Percentiles rank a stretch among this genome's conserved stretches.
Evolutionary conservation across 192 early-diverging fungal species (phyloP).

Genomic region (Coemansia guatemalensis): DNA sequence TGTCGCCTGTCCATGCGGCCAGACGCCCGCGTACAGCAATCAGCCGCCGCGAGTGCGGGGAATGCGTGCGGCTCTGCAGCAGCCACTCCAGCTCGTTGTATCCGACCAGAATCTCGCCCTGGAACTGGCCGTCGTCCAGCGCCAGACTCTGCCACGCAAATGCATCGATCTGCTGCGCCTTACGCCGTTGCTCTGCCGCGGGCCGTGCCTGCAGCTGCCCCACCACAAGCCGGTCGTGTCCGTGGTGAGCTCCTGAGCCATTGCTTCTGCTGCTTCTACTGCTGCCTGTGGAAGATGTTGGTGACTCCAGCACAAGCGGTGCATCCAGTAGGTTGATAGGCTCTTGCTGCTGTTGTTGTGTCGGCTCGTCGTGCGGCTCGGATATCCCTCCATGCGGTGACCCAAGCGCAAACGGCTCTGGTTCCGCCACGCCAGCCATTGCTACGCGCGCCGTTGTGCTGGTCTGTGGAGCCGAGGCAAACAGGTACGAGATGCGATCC

Average conservation of each 20-base stretch:
- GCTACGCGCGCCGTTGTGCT: slow-evolving; percentile 39
- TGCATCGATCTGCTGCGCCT: slow-evolving; percentile 47
- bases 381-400: neutral
- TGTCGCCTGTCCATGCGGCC: slow-evolving; percentile 19
- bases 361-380: neutral
- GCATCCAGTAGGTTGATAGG: slow-evolving; percentile 45
- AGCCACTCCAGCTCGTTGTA: slow-evolving; percentile 55
- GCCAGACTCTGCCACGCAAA: slow-evolving; percentile 47
- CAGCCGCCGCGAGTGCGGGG: slow-evolving; percentile 14
- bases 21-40: slow-evolving; percentile 42
- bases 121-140: slow-evolving; percentile 41
- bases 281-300: neutral
- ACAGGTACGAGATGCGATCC: slow-evolving; percentile 45
- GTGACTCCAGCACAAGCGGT: slow-evolving; percentile 39
- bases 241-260: neutral
- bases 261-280: slow-evolving; percentile 15
- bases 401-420: slow-evolving; percentile 36
- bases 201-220: slow-evolving; percentile 1
- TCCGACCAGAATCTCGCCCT: slow-evolving; percentile 49
- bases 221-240: slow-evolving; percentile 21
- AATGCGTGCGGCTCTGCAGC: slow-evolving; percentile 24
- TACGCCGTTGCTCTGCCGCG: slow-evolving; percentile 26
- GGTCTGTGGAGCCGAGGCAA: slow-evolving; percentile 30
- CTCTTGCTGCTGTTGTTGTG: neutral
- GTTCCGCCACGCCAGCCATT: slow-evolving; percentile 48